Evolutionary conservation across 1,139 yeast species (phyloP), one percentile per base, ranked within the genome.

Genomic region (Taphrina deformans): DNA sequence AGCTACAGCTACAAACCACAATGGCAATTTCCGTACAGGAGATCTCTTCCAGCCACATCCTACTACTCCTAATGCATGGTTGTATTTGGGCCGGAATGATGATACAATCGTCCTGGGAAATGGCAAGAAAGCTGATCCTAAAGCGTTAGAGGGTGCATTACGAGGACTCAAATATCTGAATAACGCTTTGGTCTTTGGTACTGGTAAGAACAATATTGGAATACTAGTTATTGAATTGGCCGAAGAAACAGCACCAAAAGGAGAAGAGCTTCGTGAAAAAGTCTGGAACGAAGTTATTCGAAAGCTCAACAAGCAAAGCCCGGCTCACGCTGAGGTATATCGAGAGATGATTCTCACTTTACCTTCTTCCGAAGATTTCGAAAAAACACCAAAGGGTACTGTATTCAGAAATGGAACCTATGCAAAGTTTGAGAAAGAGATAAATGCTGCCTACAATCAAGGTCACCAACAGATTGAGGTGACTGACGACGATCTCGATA

Each of bases 301-400:
- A 23, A 24, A 38, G 46, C 35, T 53, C 58, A 53, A 53, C 58
- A 24, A 38, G 23, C 31, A 53, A 24, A 31, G 46, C 1, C 67
- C 63, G 18, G 62, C 65, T 7, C 66, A 65, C 48, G 62, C 69
- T n/a, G 66, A 67, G 27, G 65, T 67, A 18, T 24, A 60, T 14
- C 33, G 31, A 10, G 69, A 65, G 48, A 45, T 67, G 48, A 55
- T 66, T 10, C 18, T 23, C 10, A 56, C 67, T n/a, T 44, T 67
- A 14, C 67, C 66, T 3, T 46, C 44, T 14, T 65, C 59, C 16
- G 48, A 38, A 12, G 67, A 67, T 14, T 66, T 66, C 41, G 68
- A 67, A 29, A 67, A 44, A 29, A 65, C 69, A 16, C 67, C 66
- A 23, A 67, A 67, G 33, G 69, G 69, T n/a, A 67, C 69, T 12